These are phyloP conservation scores for Bacidia rubella DNA, from an alignment of 495 filamentous ascomycete genomes.

Conservation along the genomic window DNA sequence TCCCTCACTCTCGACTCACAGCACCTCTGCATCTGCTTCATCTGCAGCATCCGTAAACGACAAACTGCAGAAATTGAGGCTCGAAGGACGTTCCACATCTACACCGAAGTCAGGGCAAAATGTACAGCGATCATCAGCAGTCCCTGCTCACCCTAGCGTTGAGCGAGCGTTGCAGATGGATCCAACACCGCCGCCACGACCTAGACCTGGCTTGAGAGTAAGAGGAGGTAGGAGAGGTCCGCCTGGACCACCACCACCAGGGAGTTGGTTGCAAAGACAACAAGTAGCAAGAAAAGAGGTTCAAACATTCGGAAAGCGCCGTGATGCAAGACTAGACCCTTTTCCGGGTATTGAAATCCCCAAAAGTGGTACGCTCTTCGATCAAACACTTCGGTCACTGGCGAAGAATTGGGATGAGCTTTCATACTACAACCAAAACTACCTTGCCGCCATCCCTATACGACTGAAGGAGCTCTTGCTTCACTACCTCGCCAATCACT, in stretches of 20 bases:
- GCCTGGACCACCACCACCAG: constrained; percentile 11
- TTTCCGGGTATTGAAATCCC: constrained; percentile 36
- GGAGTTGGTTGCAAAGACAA: constrained; percentile 9
- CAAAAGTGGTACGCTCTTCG: constrained; percentile 36
- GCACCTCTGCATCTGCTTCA: constrained; percentile 3
- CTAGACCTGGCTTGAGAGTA: constrained; percentile 11
- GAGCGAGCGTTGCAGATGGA: constrained; percentile 8
- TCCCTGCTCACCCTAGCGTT: constrained; percentile 6
- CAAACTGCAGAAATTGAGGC: constrained; percentile 10
- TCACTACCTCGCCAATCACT: constrained; percentile 45
- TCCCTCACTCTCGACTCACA: constrained; percentile 11
- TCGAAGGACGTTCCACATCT: constrained; percentile 6
- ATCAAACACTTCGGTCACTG: constrained; percentile 44
- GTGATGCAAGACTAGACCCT: constrained; percentile 15
- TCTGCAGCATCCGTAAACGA: constrained; percentile 12
- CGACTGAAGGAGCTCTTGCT: constrained; percentile 48
- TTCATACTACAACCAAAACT: constrained; percentile 49
- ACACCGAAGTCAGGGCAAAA: background rate
- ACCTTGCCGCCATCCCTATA: constrained; percentile 48
- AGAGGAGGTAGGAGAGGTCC: constrained; percentile 10
- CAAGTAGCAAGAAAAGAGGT: background rate
- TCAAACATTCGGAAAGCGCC: background rate
- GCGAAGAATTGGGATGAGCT: constrained; percentile 59
- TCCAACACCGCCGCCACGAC: constrained; percentile 7
- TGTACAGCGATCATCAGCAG: background rate